Base-by-base conservation (phyloP, 495 filamentous ascomycete genomes). In the Talaromyces nanjingensis region DNA sequence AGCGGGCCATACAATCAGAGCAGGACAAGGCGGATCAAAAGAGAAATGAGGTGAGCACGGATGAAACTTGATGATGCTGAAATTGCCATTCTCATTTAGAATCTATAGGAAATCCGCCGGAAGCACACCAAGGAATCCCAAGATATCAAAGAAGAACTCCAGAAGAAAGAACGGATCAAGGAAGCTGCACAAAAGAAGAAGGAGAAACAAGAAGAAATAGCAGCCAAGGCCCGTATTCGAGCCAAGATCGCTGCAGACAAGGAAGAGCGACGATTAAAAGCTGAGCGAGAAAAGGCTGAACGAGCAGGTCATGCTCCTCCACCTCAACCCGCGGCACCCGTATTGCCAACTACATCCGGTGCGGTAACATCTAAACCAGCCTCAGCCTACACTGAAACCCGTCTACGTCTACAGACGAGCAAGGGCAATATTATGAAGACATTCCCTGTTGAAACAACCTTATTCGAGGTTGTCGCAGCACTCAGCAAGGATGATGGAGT, bases 241-340 rank as follows among this genome's bases (percentile, higher is more conserved):
- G 92, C 91, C 59, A 91, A 89, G 79, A 97, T 99, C 53, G 91
- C 91, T 63, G 92, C 90, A 9, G 91, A 96, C 75, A 96, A 91
- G 77, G 89, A 89, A 64, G 90, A 91, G 66, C 84, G 96, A 53
- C 87, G 88, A 60, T 80, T 88, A 64, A 91, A 90, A 69, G 87
- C 90, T 39, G 96, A 97, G 70, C 78, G 85, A 59, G 90, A 91
- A 71, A 93, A 90, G 71, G 93, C 93, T 4, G 84, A 86, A 64
- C 82, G 96, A 20, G 91, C 91, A 61, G 94, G 93, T 33, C 77
- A 83, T 65, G 79, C 84, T 53, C 79, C 82, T 57, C 80, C 82
- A 47, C 66, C 77, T 4, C 76, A 81, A 59, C 71, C 79, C 25
- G 72, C 67, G 6, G 64, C 80, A 4, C 70, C 76, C 9, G 60